phyloP scores from a whole-genome alignment of 1,284 basidiomycete genomes.

The Trametes hirsuta region DNA sequence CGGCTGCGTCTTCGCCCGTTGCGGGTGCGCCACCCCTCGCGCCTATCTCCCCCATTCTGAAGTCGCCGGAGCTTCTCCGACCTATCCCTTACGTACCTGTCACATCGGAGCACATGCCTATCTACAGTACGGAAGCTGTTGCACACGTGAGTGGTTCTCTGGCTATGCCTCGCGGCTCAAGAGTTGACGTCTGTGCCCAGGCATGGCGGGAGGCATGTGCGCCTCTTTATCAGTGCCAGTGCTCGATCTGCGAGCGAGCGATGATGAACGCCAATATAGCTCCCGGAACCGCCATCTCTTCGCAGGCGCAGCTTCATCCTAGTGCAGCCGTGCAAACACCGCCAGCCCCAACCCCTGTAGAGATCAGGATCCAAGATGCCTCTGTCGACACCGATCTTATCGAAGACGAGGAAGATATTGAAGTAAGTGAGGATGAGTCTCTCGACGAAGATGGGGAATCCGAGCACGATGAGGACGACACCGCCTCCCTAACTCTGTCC shows the following conservation, averaged over 20 bases:
- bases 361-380: conserved; percentile 26
- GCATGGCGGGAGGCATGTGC: conserved; percentile 74
- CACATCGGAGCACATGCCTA: conserved; percentile 60
- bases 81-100: conserved; percentile 70
- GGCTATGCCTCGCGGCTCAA: not conserved
- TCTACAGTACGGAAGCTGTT: conserved; percentile 62
- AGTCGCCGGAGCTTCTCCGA: conserved; percentile 58
- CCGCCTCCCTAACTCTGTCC: not conserved
- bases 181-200: conserved; percentile 37
- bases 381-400: conserved; percentile 10
- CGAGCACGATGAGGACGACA: conserved; percentile 22
- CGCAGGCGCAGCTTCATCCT: conserved; percentile 21
- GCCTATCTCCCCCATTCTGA: conserved; percentile 57
- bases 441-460: conserved; percentile 27
- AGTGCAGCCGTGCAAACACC: conserved; percentile 1
- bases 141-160: conserved; percentile 47
- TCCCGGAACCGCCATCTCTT: conserved; percentile 32
- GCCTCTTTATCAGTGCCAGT: conserved; percentile 71
- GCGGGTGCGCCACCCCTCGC: conserved; percentile 39
- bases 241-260: conserved; percentile 70
- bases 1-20: conserved; percentile 32
- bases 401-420: conserved; percentile 26
- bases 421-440: conserved; percentile 22
- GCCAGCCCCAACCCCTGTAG: conserved; percentile 11
- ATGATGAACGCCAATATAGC: conserved; percentile 48